Evolutionary conservation across 2,329 filamentous ascomycete genomes (phyloP), one percentile per base, ranked within the genome.

Genomic region (Scedosporium apiospermum): DNA sequence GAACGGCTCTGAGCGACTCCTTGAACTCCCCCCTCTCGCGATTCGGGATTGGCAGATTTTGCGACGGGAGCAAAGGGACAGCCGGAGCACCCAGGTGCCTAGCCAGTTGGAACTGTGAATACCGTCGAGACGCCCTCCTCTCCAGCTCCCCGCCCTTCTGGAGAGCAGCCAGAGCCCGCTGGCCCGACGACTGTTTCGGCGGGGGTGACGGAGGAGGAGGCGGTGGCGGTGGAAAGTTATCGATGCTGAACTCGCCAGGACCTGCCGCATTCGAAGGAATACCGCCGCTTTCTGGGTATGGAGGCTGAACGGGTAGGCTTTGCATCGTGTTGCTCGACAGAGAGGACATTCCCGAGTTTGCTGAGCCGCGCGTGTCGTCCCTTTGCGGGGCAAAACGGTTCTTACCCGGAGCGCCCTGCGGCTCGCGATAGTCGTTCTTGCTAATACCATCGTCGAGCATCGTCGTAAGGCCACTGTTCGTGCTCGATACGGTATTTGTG

Each of bases 31-130:
- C 80, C 64, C 90, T 83, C 34, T 91, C 91, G 65, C 93, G 83
- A 71, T 96, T 96, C 4, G 93, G 93, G 65, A 93, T 82, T 1
- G 90, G 91, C 3, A 88, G 88, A 65, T 88, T 91, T 71, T 96
- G 91, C 30, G 90, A 81, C 27, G 93, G 92, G 21, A 98, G 84
- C 70, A 96, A 89, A 6, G 93, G 91, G 16, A 98, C 88, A 21
- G 89, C 83, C 46, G 88, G 88, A 16, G 87, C 84, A 10, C 93
- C 93, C 1, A 98, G 80, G 69, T 96, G 92, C 71, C 97, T 98
- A 57, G 91, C 91, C 68, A 99, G 96, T 71, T 99, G 95, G 72
- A 98, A 99, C 61, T 92, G 90, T 1, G 95, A 98, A 72, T 98
- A 99, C 70, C 95, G 83, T 67, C 93, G 84, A 14, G 95, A 99